phyloP scores from a whole-genome alignment of 1,139 yeast species.

The Candida glucosophila region DNA sequence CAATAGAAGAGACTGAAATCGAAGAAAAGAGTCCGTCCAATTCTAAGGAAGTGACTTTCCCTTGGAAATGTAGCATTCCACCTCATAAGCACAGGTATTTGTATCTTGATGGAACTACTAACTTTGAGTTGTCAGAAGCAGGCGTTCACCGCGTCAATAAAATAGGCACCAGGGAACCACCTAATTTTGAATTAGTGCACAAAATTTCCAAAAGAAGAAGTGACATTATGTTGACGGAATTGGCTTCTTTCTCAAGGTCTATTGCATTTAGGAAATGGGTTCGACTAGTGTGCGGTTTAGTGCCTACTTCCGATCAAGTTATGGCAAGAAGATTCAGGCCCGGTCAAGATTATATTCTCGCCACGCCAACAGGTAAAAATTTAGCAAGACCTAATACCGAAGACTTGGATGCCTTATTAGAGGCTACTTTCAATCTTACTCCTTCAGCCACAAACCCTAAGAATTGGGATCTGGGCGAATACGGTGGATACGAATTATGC shows the following conservation, averaged over 20 bases:
- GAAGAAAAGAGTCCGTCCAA: conserved; percentile 51
- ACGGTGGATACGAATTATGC: conserved; percentile 90
- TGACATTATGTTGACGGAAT: conserved; percentile 32
- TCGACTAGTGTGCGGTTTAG: conserved; percentile 51
- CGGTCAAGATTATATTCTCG: conserved; percentile 87
- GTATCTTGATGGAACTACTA: conserved; percentile 64
- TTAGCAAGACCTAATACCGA: conserved; percentile 25
- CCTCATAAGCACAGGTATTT: conserved; percentile 87
- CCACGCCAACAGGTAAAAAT: conserved; percentile 59
- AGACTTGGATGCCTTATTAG: conserved; percentile 45
- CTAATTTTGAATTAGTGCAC: conserved; percentile 38
- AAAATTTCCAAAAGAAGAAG: conserved; percentile 7
- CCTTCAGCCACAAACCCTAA: conserved; percentile 47
- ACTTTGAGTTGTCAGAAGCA: conserved; percentile 16
- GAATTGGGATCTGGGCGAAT: conserved; percentile 81
- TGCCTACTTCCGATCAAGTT: conserved; percentile 58
- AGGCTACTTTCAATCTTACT: conserved; percentile 70
- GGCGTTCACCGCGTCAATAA: conserved; percentile 19
- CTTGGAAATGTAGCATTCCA: conserved; percentile 94
- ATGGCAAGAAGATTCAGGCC: conserved; percentile 85
- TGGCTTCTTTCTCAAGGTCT: conserved; percentile 54
- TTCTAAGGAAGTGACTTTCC: conserved; percentile 48
- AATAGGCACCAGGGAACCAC: conserved; percentile 41
- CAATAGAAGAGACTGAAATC: conserved; percentile 45
- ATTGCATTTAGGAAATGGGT: conserved; percentile 66